Base-by-base conservation (phyloP, 148 eudicot genomes). In the Camellia japonica region DNA sequence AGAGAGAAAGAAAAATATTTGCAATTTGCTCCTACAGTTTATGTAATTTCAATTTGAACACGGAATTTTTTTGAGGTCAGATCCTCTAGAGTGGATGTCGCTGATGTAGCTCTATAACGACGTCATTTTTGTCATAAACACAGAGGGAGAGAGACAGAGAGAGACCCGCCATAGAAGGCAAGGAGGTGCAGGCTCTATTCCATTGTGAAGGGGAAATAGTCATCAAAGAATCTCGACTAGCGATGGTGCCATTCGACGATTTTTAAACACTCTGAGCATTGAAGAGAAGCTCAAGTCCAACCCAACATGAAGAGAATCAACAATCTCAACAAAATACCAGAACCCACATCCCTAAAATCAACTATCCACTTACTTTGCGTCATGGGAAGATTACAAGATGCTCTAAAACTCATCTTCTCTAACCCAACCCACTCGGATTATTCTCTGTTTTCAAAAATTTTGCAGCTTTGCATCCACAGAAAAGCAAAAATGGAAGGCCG, bases 321-420 rank as follows among this genome's bases (percentile, higher is more conserved):
- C 54, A 68, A 61, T n/a, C 68, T 75, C 68, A 43, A 14, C 43
- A 23, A n/a, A 61, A 18, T 12, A 8, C 49, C 66, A 3, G 23
- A 56, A n/a, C 6, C 67, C 23, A 10, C 62, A 11, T 44, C 68
- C 9, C 68, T 61, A 19, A 42, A 47, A 44, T 61, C 68, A 18
- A 20, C 8, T 19, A 11, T 61, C 41, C 23, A 60, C 11, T 61
- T 23, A 19, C 78, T 61, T 18, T 61, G 55, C 56, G 41, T 19
- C 54, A 5, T 61, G 55, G 78, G 78, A n/a, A 75, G 68, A 61
- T 75, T 75, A 44, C 78, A 75, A 75, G 55, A 75, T 4, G 68
- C 78, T 60, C 7, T 75, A 43, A 61, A 23, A 23, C 68, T 70
- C 7, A 18, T 69, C 43, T 62, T 68, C 68, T 60, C 42, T 20